Conservation (phyloP, 176 grass and related monocot species). For the Chrysopogon serrulatus region DNA sequence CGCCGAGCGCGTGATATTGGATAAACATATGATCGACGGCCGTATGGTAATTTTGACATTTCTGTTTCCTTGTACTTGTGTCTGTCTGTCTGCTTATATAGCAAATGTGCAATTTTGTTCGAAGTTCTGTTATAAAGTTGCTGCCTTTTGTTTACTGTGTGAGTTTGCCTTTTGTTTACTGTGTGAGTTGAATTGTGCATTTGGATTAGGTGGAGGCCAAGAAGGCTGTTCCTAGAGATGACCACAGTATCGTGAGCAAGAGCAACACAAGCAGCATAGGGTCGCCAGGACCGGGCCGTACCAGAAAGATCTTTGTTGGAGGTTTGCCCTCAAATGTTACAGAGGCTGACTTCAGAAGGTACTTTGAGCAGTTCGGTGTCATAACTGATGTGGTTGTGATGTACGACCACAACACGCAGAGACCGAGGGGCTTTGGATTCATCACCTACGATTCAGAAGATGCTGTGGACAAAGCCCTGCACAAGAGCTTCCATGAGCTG, state of each 20-base stretch:
- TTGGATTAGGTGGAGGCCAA: slow-evolving; percentile 79
- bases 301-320: slow-evolving; percentile 94
- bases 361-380: slow-evolving; percentile 87
- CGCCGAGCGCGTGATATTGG: slow-evolving; percentile 66
- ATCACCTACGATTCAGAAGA: slow-evolving; percentile 94
- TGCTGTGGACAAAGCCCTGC: slow-evolving; percentile 65
- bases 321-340: slow-evolving; percentile 76
- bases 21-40: slow-evolving; percentile 94
- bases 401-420: slow-evolving; percentile 90
- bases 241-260: slow-evolving; percentile 65
- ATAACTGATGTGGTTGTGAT: slow-evolving; percentile 91
- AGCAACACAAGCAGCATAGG: slow-evolving; percentile 56
- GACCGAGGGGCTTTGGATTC: slow-evolving; percentile 90
- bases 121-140: slow-evolving; percentile 13
- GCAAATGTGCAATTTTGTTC: slow-evolving; percentile 4
- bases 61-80: neutral
- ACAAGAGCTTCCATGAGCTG: slow-evolving; percentile 87
- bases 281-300: slow-evolving; percentile 56
- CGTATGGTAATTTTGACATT: slow-evolving; percentile 59
- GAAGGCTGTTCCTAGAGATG: slow-evolving; percentile 87
- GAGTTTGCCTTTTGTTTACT: neutral
- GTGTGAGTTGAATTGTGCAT: neutral
- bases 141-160: neutral
- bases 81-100: neutral
- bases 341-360: slow-evolving; percentile 77